Base-by-base conservation (phyloP, 2,329 filamentous ascomycete genomes). In the Clarireedia hainanense region DNA sequence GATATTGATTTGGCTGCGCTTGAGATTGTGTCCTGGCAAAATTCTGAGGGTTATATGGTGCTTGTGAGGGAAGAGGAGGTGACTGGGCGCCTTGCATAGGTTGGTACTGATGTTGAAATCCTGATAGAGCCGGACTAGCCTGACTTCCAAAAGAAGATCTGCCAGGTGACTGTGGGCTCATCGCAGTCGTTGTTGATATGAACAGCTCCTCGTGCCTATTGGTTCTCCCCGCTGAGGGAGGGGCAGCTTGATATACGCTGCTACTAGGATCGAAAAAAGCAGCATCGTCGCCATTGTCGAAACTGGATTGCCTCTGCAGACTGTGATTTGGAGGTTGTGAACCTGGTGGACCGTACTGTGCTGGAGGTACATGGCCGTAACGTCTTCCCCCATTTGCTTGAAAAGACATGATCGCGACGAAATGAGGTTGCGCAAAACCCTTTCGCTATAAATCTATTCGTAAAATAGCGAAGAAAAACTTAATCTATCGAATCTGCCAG, bases 261-360 rank as follows among this genome's bases (percentile, higher is more conserved):
- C 61, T 61, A 60, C 64, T 60, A 42, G 68, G 61, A 52, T 69
- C 65, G 63, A 80, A 76, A 63, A 83, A 81, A 49, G 74, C 72
- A 48, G 77, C 75, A 69, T 92, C 88, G 69, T 94, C 89, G 61
- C 86, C 88, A 62, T 79, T 82, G 69, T 90, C 85, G 74, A 89
- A 91, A 74, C 86, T 92, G 49, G 81, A 79, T 61, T 82, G 79
- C 62, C 87, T 78, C 45, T 65, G 66, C 34, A 70, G 37, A 39
- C 63, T 60, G 20, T 74, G 70, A 61, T 75, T 73, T 36, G 47
- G 30, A 40, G 66, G 58, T 48, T 70, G 66, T 57, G 73, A 70
- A 45, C 73, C 70, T 43, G 67, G 61, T 52, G 71, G 64, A 48
- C 76, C 72, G 61, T 86, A 86, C 67, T 84, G 82, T 30, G 83